Percentiles rank a stretch among this genome's conserved stretches.
Evolutionary conservation across 192 early-diverging fungal genomes (phyloP).

Genomic region (Coemansia erecta): DNA sequence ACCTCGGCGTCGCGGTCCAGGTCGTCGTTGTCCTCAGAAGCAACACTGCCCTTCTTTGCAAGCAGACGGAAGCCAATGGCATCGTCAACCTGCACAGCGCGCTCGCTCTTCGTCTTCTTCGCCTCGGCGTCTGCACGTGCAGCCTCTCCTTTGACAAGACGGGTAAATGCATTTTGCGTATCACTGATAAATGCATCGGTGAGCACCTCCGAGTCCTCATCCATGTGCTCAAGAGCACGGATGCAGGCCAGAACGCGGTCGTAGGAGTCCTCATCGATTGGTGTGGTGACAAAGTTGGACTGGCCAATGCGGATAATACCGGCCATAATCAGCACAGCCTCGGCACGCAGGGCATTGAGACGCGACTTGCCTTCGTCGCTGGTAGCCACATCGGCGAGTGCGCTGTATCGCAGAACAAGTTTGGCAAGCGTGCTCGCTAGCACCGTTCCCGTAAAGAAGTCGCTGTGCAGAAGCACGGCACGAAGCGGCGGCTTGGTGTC

Average conservation of each 20-base stretch:
- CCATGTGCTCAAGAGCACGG: conserved; percentile 67
- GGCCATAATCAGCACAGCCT: conserved; percentile 98
- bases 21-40: conserved; percentile 61
- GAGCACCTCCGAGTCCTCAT: conserved; percentile 36
- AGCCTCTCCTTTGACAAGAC: conserved; percentile 53
- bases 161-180: conserved; percentile 59
- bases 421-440: conserved; percentile 89
- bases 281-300: conserved; percentile 76
- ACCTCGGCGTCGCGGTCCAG: conserved; percentile 89
- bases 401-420: conserved; percentile 73
- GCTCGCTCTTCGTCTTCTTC: conserved; percentile 24
- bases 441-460: conserved; percentile 90
- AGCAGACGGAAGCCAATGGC: conserved; percentile 85
- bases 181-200: conserved; percentile 60
- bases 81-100: conserved; percentile 82
- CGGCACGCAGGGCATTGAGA: conserved; percentile 84
- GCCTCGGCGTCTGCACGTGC: conserved; percentile 60
- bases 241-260: conserved; percentile 89
- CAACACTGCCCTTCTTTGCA: conserved; percentile 59
- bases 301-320: conserved; percentile 90
- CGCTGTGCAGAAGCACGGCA: conserved; percentile 85
- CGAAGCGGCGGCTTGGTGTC: conserved; percentile 45
- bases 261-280: conserved; percentile 96
- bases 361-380: conserved; percentile 19
- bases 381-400: conserved; percentile 12